Base-by-base conservation (phyloP, 2,329 filamentous ascomycete species). In the Aschersonia sp. region DNA sequence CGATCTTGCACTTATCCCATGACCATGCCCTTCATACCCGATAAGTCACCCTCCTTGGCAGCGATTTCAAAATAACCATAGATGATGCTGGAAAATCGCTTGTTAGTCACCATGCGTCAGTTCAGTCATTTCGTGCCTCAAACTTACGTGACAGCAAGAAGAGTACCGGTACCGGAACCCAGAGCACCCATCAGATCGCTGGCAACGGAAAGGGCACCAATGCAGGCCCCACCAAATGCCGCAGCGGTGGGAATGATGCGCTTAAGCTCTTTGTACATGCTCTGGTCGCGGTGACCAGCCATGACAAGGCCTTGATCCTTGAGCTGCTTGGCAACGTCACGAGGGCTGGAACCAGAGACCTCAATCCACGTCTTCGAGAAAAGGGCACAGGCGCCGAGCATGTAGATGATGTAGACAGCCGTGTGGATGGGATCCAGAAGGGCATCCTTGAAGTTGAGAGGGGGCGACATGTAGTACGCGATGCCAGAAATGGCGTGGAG, bases 331-430 rank as follows among this genome's bases (percentile, higher is more conserved):
- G 92, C 92, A 56, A 98, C 94, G 63, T 98, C 92, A 62, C 92
- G 86, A 51, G 92, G 94, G 73, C 87, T 90, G 53, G 90, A 95
- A 62, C 92, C 94, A 40, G 92, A 97, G 55, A 98, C 92, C 72
- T 98, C 92, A 60, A 98, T 98, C 92, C 92, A 98, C 47, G 94
- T 98, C 86, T 98, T 98, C 70, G 89, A 95, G 79, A 98, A 98
- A 66, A 97, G 81, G 51, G 89, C 89, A 64, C 92, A 98, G 56
- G 94, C 94, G 59, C 87, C 84, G 50, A 98, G 83, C 89, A 98
- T 98, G 76, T 97, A 98, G 56, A 82, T 77, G 56, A 97, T 87
- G 73, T 98, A 98, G 62, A 95, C 78, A 50, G 83, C 82, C 22
- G 92, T 97, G 75, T 98, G 92, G 62, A 98, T 88, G 37, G 92